phyloP scores from a whole-genome alignment of 805 yeast genomes.

The Wickerhamomyces canadensis region DNA sequence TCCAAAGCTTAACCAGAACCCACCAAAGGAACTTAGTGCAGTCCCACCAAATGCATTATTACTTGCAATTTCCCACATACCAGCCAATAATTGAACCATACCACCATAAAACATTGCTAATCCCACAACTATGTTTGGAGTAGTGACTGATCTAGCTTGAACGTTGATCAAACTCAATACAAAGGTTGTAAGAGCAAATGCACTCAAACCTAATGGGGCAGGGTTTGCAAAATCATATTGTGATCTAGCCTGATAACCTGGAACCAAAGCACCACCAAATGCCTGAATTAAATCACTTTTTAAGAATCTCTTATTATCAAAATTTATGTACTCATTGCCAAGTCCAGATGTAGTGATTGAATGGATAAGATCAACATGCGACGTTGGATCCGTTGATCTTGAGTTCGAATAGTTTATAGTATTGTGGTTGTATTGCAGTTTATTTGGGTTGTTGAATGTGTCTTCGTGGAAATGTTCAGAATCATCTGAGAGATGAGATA shows the following conservation, averaged over 20 bases:
- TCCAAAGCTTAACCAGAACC: constrained; percentile 62
- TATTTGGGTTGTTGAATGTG: too few relatives aligned
- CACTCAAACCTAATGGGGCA: constrained; percentile 58
- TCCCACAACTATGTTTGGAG: constrained; percentile 54
- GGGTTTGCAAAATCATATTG: constrained; percentile 53
- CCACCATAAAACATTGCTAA: constrained; percentile 63
- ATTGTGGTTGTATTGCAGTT: too few relatives aligned
- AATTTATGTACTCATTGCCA: constrained; percentile 19
- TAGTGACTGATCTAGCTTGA: constrained; percentile 51
- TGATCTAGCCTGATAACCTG: constrained; percentile 47
- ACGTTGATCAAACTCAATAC: constrained; percentile 49
- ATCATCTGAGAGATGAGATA: constrained; percentile 14
- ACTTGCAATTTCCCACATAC: constrained; percentile 62
- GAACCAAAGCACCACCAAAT: constrained; percentile 70
- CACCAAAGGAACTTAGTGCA: constrained; percentile 35
- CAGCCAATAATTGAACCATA: constrained; percentile 52
- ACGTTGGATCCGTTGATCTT: background rate
- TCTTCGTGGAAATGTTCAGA: constrained; percentile 7
- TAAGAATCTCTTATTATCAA: constrained; percentile 22
- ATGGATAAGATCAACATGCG: constrained; percentile 4
- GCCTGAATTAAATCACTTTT: constrained; percentile 49
- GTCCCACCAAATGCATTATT: constrained; percentile 65
- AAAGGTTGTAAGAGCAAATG: constrained; percentile 59
- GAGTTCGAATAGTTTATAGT: constrained; percentile 1
- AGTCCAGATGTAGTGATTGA: constrained; percentile 23